A percentile compares a stretch with the other conserved stretches of the same genome.
These are phyloP conservation scores for Rhodotorula kratochvilovae DNA, from an alignment of 768 basidiomycete genomes.

Conservation along the genomic window DNA sequence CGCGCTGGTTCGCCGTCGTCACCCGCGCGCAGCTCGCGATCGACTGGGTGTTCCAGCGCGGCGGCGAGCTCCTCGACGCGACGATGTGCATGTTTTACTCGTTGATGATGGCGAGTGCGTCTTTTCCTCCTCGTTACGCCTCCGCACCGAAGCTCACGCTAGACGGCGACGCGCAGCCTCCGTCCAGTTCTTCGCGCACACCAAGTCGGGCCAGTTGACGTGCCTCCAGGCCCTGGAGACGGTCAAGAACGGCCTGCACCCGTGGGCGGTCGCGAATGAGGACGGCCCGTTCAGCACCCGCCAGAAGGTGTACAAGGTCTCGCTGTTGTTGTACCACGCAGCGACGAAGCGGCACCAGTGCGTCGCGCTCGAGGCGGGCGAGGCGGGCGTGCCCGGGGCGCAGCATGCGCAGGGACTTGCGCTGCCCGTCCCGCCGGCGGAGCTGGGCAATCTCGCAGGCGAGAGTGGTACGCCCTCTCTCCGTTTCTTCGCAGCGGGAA, in stretches of 20 bases:
- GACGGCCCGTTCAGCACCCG: neutral
- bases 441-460: too few relatives aligned
- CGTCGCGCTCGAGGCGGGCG: neutral
- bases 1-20: neutral
- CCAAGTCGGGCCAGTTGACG: neutral
- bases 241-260: neutral
- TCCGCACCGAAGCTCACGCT: too few relatives aligned
- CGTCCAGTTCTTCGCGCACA: neutral
- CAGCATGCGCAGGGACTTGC: too few relatives aligned
- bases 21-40: neutral
- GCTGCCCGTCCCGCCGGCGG: too few relatives aligned
- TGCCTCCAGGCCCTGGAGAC: neutral
- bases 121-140: neutral
- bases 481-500: too few relatives aligned
- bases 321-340: neutral
- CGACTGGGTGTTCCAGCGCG: neutral
- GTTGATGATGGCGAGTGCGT: too few relatives aligned
- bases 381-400: neutral
- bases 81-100: too few relatives aligned
- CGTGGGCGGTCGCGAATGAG: neutral
- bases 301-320: neutral
- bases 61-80: too few relatives aligned
- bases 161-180: neutral
- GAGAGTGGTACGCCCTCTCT: too few relatives aligned
- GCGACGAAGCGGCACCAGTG: neutral